A percentile compares a stretch with the other conserved stretches of the same genome.
These are phyloP conservation scores for Auxenochlorella protothecoides DNA, from an alignment of 139 green algal species.

Conservation along the genomic window DNA sequence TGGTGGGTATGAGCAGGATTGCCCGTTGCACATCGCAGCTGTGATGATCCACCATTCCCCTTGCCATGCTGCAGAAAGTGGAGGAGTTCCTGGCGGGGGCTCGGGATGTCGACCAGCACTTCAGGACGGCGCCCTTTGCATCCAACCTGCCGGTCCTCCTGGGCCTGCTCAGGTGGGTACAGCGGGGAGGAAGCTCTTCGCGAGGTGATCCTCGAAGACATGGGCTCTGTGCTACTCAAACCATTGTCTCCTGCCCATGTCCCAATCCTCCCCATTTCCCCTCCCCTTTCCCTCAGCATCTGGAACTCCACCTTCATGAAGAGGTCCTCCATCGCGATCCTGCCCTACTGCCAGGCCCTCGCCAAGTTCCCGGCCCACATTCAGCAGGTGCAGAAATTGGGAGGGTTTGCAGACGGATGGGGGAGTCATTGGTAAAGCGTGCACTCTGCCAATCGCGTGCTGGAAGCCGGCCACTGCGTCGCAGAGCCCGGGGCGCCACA, in stretches of 20 bases:
- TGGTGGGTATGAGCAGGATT: neutral
- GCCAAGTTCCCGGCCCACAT: slow-evolving; percentile 97
- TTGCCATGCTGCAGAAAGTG: slow-evolving; percentile 10
- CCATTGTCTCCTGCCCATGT: neutral
- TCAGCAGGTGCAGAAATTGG: slow-evolving; percentile 50
- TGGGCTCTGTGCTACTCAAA: neutral
- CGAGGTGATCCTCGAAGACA: no score
- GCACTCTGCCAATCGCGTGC: no score
- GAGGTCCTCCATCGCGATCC: slow-evolving; percentile 81
- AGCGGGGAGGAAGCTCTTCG: neutral
- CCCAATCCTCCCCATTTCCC: neutral
- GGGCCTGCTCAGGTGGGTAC: slow-evolving; percentile 51
- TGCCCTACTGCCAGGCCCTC: slow-evolving; percentile 96
- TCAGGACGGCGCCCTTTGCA: slow-evolving; percentile 76
- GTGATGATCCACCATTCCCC: neutral
- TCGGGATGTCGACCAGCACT: slow-evolving; percentile 88
- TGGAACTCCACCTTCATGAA: slow-evolving; percentile 97
- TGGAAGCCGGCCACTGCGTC: no score
- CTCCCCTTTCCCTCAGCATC: slow-evolving; percentile 29
- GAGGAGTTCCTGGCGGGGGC: slow-evolving; percentile 75
- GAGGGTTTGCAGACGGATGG: no score
- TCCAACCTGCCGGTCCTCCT: slow-evolving; percentile 94
- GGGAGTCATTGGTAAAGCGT: no score
- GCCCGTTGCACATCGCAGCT: no score
- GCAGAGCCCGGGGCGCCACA: no score